Percentiles rank a stretch among this genome's conserved stretches.
Evolutionary conservation across 805 yeast species (phyloP).

Genomic region (Diddensiella santjacobensis): DNA sequence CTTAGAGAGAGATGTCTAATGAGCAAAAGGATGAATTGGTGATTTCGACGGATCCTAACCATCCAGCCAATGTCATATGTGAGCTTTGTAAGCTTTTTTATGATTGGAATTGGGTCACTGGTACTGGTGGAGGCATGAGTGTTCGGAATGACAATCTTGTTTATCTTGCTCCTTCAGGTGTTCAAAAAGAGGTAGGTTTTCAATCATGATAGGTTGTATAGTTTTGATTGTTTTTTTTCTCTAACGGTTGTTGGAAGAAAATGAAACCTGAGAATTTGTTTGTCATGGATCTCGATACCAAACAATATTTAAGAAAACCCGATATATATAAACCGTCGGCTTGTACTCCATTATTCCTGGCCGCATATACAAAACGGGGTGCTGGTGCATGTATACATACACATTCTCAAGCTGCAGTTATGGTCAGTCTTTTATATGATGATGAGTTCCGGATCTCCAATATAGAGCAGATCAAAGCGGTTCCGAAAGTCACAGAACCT

Average conservation of each 20-base stretch:
- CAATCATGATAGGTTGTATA: neutral
- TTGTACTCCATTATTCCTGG: constrained; percentile 83
- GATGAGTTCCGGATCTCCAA: constrained; percentile 71
- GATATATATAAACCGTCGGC: constrained; percentile 78
- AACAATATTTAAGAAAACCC: constrained; percentile 59
- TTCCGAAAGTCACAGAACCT: constrained; percentile 63
- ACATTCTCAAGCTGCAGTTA: constrained; percentile 84
- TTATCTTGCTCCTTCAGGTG: constrained; percentile 92
- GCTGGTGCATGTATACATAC: constrained; percentile 96
- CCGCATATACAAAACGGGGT: constrained; percentile 60
- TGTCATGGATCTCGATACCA: constrained; percentile 56
- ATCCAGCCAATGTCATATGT: constrained; percentile 84
- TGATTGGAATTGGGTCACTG: constrained; percentile 85
- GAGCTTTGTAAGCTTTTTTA: constrained; percentile 74
- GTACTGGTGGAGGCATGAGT: constrained; percentile 95
- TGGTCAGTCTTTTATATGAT: constrained; percentile 67
- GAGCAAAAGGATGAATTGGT: constrained; percentile 1
- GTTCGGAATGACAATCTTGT: constrained; percentile 54
- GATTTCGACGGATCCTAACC: constrained; percentile 48
- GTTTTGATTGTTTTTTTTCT: neutral
- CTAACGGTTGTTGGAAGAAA: too few relatives aligned
- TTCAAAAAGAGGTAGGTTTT: constrained; percentile 69
- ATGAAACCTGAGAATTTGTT: constrained; percentile 80
- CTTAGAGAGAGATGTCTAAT: neutral
- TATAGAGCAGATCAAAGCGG: constrained; percentile 90